Percentiles rank a stretch among this genome's conserved stretches.
These are phyloP conservation scores for Pseudohyphozyma bogoriensis DNA, from an alignment of 768 basidiomycete genomes.

Conservation along the genomic window DNA sequence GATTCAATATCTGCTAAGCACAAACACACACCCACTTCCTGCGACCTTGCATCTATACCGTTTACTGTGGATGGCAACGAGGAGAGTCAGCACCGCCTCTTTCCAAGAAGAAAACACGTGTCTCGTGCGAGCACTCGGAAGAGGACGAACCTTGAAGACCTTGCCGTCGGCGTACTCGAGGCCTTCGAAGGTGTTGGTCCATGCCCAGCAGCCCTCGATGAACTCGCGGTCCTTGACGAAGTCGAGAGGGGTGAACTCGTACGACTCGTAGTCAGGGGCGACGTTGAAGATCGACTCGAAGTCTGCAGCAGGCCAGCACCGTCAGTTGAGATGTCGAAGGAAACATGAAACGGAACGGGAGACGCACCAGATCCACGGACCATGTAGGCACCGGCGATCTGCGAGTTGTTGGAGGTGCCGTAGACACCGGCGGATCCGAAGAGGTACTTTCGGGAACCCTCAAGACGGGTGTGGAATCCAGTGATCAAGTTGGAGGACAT, in stretches of 20 bases:
- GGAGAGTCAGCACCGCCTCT: no score
- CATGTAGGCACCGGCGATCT: conserved; percentile 57
- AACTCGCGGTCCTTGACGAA: conserved; percentile 62
- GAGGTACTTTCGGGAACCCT: conserved; percentile 80
- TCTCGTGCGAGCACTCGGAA: no score
- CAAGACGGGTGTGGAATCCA: conserved; percentile 94
- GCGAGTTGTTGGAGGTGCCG: conserved; percentile 62
- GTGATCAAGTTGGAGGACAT: conserved; percentile 90
- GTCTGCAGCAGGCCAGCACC: conserved; percentile 38
- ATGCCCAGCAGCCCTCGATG: conserved; percentile 86
- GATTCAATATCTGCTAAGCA: no score
- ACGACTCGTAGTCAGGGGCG: conserved; percentile 88
- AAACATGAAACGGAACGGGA: not conserved
- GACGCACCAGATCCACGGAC: conserved; percentile 54
- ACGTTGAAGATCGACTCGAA: conserved; percentile 58
- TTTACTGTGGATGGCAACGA: no score
- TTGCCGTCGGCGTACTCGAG: conserved; percentile 33
- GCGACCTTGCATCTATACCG: no score
- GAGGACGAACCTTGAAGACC: conserved; percentile 41
- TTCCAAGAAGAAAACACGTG: no score
- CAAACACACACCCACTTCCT: no score
- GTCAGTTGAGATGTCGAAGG: not conserved
- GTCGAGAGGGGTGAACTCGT: conserved; percentile 68
- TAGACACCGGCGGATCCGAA: conserved; percentile 89
- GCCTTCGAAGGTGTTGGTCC: conserved; percentile 81